A percentile compares a stretch with the other conserved stretches of the same genome.
These are phyloP conservation scores for Carex littledalei DNA, from an alignment of 176 grass and related monocot species.

Conservation along the genomic window DNA sequence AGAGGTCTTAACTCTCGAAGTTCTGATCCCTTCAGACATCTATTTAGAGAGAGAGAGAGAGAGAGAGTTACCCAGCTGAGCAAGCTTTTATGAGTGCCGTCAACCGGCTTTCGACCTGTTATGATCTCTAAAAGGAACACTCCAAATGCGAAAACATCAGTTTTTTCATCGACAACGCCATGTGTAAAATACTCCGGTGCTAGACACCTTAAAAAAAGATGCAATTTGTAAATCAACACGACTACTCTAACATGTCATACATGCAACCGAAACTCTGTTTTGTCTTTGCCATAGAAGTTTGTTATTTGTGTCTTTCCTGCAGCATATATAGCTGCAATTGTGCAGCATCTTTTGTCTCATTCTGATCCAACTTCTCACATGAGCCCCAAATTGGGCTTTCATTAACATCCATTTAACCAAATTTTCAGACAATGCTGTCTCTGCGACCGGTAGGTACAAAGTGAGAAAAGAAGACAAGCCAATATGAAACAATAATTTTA, in stretches of 20 bases:
- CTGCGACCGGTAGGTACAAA: background rate
- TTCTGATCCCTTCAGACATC: background rate
- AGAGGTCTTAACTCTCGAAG: background rate
- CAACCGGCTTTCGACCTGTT: slow-evolving; percentile 73
- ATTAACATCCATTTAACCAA: background rate
- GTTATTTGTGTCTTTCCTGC: background rate
- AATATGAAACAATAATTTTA: background rate
- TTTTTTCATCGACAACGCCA: slow-evolving; percentile 91
- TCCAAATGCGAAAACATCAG: slow-evolving; percentile 89
- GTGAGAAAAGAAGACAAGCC: background rate
- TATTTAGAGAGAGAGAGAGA: background rate
- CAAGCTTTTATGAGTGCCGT: slow-evolving; percentile 70
- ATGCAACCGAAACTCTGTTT: background rate
- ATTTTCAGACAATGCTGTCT: background rate
- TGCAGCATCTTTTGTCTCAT: background rate
- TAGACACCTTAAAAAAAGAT: slow-evolving; percentile 43
- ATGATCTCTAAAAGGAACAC: slow-evolving; percentile 91
- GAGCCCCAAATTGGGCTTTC: background rate
- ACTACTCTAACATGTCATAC: background rate
- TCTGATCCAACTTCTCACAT: background rate
- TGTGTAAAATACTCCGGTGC: slow-evolving; percentile 96
- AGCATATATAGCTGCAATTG: background rate
- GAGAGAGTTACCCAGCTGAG: slow-evolving; percentile 58
- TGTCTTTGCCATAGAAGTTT: background rate
- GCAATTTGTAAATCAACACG: background rate